Evolutionary conservation across 495 filamentous ascomycete species (phyloP).

Genomic region (Neurospora tetraspora): DNA sequence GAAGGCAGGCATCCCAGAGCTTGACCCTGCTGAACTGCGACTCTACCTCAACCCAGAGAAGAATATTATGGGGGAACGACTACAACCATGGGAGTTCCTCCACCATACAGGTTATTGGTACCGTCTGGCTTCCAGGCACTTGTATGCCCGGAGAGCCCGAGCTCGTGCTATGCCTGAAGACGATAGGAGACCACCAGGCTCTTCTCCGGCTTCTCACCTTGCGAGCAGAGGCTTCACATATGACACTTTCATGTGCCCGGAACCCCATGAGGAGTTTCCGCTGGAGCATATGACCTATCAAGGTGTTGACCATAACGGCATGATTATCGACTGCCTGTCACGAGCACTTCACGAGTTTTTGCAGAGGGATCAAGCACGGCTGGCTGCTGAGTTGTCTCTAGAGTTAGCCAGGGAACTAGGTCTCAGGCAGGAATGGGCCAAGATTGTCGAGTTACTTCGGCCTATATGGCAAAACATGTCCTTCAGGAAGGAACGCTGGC

Average conservation of each 20-base stretch:
- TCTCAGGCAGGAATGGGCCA: conserved; percentile 48
- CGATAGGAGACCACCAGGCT: conserved; percentile 57
- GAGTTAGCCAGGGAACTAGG: conserved; percentile 62
- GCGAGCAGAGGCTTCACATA: conserved; percentile 60
- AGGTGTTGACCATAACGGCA: conserved; percentile 52
- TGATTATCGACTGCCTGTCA: conserved; percentile 52
- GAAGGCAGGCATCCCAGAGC: conserved; percentile 41
- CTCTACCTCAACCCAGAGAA: conserved; percentile 61
- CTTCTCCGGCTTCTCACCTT: conserved; percentile 57
- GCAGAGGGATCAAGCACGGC: conserved; percentile 49
- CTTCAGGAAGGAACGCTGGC: conserved; percentile 77
- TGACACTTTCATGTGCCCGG: conserved; percentile 77
- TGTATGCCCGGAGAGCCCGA: conserved; percentile 45
- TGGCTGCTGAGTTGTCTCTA: conserved; percentile 58
- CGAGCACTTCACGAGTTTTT: conserved; percentile 56
- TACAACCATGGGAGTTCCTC: conserved; percentile 68
- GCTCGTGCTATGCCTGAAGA: conserved; percentile 64
- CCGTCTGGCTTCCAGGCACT: conserved; percentile 55
- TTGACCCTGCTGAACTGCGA: conserved; percentile 23
- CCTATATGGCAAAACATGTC: conserved; percentile 63
- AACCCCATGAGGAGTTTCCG: conserved; percentile 62
- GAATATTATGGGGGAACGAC: conserved; percentile 49
- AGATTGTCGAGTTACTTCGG: conserved; percentile 55
- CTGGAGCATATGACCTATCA: conserved; percentile 27
- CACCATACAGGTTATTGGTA: conserved; percentile 90